Base-by-base conservation (phyloP, 805 yeast genomes). In the Starmerella lactis-condensi region DNA sequence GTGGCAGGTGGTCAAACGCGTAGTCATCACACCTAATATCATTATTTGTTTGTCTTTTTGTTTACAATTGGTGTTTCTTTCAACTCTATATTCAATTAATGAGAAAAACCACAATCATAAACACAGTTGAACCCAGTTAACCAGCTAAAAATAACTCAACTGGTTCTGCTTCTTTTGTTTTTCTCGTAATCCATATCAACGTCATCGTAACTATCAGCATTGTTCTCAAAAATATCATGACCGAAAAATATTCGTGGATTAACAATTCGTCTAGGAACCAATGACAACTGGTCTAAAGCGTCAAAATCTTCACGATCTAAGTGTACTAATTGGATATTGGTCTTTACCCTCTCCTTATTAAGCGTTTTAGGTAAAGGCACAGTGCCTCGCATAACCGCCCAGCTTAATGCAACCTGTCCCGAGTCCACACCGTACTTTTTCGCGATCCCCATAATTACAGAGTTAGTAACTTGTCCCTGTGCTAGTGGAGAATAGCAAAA, bases 401-500 rank as follows among this genome's bases (percentile, higher is more conserved):
- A 76, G 13, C 76, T 72, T 26, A 64, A 57, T 14, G 71, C 58
- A 8, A 78, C 61, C 40, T 67, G 75, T 33, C 66, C 71, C 0
- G 65, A 58, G 4, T 64, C 48, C 6, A 61, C 68, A 15, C 53
- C 47, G 43, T 75, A 64, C 50, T 70, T 69, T 31, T 62, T 47
- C 10, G 81, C 78, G 22, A 77, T 49, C 30, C 64, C 57, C 30
- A 64, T 57, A 19, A 55, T 39, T 3, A 73, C 61, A 9, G 59
- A 39, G 20, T 69, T 69, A 33, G 66, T 60, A 41, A 72, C 48
- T 31, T 70, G 62, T 11, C 56, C 47, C 2, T 75, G 60, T 5
- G 85, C 89, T 38, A 77, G 61, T 16, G 91, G 89, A 14, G 78
- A 69, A 51, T 74, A 78, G 10, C 85, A 85, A 45, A 75, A 75